Evolutionary conservation across 2,329 filamentous ascomycete species (phyloP).

Genomic region (Calonectria crousiana): DNA sequence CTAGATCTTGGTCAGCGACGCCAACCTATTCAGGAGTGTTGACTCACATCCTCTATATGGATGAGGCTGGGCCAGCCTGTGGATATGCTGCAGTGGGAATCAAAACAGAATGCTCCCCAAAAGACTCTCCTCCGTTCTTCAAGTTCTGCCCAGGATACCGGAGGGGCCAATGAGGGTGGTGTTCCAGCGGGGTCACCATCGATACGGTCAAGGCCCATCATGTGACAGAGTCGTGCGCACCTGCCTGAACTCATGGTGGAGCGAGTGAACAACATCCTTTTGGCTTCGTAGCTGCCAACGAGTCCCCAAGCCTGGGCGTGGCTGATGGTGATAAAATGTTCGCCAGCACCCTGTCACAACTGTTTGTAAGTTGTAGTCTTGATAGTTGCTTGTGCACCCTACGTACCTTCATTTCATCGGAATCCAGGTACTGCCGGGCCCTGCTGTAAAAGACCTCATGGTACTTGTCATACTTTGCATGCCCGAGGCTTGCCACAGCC

Average conservation of each 20-base stretch:
- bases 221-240: slow-evolving; percentile 77
- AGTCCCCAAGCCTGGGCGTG: slow-evolving; percentile 87
- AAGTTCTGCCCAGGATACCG: slow-evolving; percentile 82
- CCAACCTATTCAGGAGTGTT: too few relatives aligned
- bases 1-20: slow-evolving; percentile 48
- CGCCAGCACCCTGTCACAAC: slow-evolving; percentile 73
- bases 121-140: slow-evolving; percentile 85
- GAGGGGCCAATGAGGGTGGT: slow-evolving; percentile 79
- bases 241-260: slow-evolving; percentile 86
- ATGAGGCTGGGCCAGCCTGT: slow-evolving; percentile 91
- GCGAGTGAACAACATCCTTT: slow-evolving; percentile 84
- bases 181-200: slow-evolving; percentile 75
- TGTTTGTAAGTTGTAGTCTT: not conserved
- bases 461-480: slow-evolving; percentile 78
- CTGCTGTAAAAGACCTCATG: slow-evolving; percentile 86
- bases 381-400: not conserved
- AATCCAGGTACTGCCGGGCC: slow-evolving; percentile 84
- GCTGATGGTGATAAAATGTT: slow-evolving; percentile 81
- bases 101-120: slow-evolving; percentile 86
- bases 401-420: slow-evolving; percentile 82
- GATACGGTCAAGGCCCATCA: slow-evolving; percentile 86
- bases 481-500: slow-evolving; percentile 79
- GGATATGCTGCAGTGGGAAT: slow-evolving; percentile 87
- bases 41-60: slow-evolving; percentile 74
- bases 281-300: slow-evolving; percentile 84